phyloP scores from a whole-genome alignment of 2,329 filamentous ascomycete genomes.

The Monosporascus cannonballus region DNA sequence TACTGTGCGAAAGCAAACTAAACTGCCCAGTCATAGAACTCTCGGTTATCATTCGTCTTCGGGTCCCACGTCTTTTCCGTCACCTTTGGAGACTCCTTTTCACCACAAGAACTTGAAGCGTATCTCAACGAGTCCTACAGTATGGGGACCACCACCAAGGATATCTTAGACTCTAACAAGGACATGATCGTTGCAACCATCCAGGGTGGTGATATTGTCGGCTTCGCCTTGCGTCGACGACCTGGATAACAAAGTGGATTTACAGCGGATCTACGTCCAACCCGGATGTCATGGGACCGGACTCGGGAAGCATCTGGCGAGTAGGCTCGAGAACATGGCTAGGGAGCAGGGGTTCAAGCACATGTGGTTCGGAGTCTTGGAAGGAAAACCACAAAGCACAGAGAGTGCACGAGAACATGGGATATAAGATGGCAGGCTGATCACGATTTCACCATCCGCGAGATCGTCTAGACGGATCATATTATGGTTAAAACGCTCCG shows the following conservation, averaged over 20 bases:
- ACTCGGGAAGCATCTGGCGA: not conserved
- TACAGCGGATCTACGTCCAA: not conserved
- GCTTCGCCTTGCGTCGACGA: not conserved
- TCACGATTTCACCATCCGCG: not conserved
- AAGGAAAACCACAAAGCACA: not conserved
- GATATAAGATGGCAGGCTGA: not conserved
- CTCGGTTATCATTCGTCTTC: not conserved
- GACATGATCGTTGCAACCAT: not conserved
- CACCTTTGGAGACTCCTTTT: not conserved
- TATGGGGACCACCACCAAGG: not conserved
- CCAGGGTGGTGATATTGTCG: not conserved
- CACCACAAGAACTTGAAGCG: not conserved
- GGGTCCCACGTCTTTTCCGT: not conserved
- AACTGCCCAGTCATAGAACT: too few relatives aligned
- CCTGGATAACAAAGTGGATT: not conserved
- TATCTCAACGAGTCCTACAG: not conserved
- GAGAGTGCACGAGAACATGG: not conserved
- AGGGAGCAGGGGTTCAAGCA: not conserved
- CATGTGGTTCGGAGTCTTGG: not conserved
- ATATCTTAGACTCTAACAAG: not conserved
- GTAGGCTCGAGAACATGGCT: not conserved
- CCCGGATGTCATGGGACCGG: not conserved
- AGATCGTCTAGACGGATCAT: not conserved
- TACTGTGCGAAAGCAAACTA: too few relatives aligned
- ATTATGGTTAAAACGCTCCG: not conserved